These are phyloP conservation scores for Rhododendron molle DNA, from an alignment of 148 eudicot species.

Conservation along the genomic window DNA sequence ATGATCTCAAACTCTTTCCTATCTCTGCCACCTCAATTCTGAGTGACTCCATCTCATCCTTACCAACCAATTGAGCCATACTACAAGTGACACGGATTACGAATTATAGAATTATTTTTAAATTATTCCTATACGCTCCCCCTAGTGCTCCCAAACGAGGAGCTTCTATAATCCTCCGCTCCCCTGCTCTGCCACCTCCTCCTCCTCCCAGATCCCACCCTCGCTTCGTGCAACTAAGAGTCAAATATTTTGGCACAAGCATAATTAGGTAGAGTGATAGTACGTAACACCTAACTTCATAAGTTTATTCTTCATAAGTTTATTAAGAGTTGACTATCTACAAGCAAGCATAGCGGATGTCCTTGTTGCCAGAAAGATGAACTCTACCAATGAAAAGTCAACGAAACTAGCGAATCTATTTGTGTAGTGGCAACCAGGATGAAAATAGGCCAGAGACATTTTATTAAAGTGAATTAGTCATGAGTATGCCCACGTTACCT, in stretches of 20 bases:
- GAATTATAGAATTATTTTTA: no score
- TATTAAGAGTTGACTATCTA: background rate
- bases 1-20: no score
- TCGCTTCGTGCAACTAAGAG: no score
- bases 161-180: no score
- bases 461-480: background rate
- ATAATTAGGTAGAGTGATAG: background rate
- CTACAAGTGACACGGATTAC: no score
- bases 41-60: no score
- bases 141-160: no score
- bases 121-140: no score
- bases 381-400: background rate
- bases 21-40: no score
- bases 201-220: no score
- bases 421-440: background rate
- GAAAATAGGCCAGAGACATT: background rate
- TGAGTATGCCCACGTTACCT: background rate
- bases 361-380: background rate
- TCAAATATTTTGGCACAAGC: background rate
- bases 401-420: background rate
- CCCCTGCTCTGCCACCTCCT: no score
- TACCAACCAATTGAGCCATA: no score
- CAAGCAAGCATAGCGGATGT: background rate
- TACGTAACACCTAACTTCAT: background rate
- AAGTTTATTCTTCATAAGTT: background rate